These are phyloP conservation scores for Globisporangium irregulare DNA, from an alignment of 352 stramenopile genomes.

Conservation along the genomic window DNA sequence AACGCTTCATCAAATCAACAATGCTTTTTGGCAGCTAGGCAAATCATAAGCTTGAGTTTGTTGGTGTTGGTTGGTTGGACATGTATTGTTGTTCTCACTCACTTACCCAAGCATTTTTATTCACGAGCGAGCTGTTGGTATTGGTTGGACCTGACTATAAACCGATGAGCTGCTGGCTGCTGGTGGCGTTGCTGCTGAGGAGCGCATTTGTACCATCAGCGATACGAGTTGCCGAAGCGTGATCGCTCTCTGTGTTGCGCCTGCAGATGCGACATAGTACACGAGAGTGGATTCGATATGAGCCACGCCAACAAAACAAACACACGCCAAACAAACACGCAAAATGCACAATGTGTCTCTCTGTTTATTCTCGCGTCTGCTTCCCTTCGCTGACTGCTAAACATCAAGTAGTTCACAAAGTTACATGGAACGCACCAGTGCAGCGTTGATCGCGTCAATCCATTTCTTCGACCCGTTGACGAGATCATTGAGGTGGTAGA, in stretches of 20 bases:
- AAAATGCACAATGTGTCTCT: constrained; percentile 1
- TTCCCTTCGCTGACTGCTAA: constrained; percentile 20
- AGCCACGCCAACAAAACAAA: not conserved
- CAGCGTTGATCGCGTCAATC: constrained; percentile 86
- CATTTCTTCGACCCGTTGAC: constrained; percentile 90
- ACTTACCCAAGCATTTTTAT: constrained; percentile 4
- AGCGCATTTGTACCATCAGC: constrained; percentile 10
- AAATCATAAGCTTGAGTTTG: not conserved
- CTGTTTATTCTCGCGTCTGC: constrained; percentile 18
- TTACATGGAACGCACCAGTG: constrained; percentile 67
- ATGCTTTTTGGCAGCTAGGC: constrained; percentile 8
- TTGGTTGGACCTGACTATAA: constrained; percentile 11
- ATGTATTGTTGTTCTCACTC: constrained; percentile 2
- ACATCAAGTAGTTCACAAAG: constrained; percentile 5
- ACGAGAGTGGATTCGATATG: constrained; percentile 5
- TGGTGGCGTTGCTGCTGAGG: not conserved
- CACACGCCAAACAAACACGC: not conserved
- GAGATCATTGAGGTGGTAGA: constrained; percentile 87
- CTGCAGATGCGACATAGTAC: constrained; percentile 1
- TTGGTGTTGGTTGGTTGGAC: not conserved
- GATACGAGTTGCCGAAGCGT: constrained; percentile 19
- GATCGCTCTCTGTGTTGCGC: constrained; percentile 20
- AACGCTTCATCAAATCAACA: constrained; percentile 13
- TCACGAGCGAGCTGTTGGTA: constrained; percentile 5
- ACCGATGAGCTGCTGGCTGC: not conserved